Evolutionary conservation across 345 rosid genomes (phyloP).

Genomic region (Eucalyptus guilfoylei): DNA sequence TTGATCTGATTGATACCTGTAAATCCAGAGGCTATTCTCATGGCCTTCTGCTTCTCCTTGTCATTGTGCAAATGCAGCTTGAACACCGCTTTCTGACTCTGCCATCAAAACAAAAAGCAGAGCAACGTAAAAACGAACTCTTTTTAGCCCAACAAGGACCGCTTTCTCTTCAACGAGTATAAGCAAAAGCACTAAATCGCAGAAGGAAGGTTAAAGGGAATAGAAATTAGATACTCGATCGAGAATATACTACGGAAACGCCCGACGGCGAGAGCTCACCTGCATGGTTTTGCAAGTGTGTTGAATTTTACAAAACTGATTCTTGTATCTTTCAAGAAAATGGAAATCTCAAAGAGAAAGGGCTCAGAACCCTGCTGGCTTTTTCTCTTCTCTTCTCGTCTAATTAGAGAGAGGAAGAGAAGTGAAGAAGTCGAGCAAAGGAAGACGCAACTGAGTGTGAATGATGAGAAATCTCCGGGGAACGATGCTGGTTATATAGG

Average conservation of each 20-base stretch:
- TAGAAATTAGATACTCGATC: neutral
- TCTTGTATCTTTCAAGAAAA: neutral
- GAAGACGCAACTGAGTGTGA: neutral
- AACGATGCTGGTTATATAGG: neutral
- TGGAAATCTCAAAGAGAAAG: neutral
- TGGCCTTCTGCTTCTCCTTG: constrained; percentile 15
- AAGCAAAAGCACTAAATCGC: neutral
- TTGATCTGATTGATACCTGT: neutral
- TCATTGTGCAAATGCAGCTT: constrained; percentile 9
- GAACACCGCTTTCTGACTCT: constrained; percentile 25
- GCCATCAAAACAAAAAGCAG: neutral
- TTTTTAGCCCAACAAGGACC: neutral
- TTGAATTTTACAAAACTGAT: neutral
- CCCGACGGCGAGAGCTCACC: neutral
- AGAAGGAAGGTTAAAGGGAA: neutral
- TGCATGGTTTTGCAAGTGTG: neutral
- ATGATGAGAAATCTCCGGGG: neutral
- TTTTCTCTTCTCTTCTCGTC: neutral
- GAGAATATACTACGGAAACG: neutral
- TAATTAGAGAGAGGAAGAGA: neutral
- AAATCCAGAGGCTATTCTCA: constrained; percentile 16
- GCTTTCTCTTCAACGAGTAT: neutral
- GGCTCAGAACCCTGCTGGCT: neutral
- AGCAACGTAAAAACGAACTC: neutral
- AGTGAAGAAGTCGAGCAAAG: neutral